Evolutionary conservation across 75 land plant species (phyloP).

Genomic region (Sequoia sempervirens): DNA sequence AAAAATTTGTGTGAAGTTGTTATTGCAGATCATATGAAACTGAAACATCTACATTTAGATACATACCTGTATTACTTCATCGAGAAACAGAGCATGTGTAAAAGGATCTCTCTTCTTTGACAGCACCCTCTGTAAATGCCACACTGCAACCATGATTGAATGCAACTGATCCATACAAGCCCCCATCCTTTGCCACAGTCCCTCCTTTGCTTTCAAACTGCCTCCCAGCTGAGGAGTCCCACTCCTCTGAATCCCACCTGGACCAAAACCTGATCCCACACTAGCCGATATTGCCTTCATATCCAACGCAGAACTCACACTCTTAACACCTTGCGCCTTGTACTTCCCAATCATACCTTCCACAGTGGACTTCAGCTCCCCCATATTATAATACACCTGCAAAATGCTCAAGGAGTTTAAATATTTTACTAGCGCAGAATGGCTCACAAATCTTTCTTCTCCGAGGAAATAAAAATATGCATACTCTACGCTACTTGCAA

Average conservation of each 20-base stretch:
- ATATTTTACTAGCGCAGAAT: background rate
- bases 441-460: background rate
- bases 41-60: background rate
- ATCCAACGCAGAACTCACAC: slow-evolving; percentile 70
- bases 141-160: slow-evolving; percentile 69
- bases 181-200: slow-evolving; percentile 87
- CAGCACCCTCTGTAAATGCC: slow-evolving; percentile 95
- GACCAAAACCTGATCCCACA: slow-evolving; percentile 28
- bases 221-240: slow-evolving; percentile 90
- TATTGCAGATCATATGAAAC: slow-evolving; percentile 10
- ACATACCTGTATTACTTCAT: slow-evolving; percentile 84
- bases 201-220: slow-evolving; percentile 75
- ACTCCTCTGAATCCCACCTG: slow-evolving; percentile 86
- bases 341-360: slow-evolving; percentile 70
- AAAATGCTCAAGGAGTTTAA: background rate
- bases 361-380: slow-evolving; percentile 73
- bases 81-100: slow-evolving; percentile 84
- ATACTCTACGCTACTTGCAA: background rate
- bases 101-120: slow-evolving; percentile 93
- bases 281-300: slow-evolving; percentile 88
- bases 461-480: background rate
- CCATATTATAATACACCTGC: slow-evolving; percentile 81
- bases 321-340: slow-evolving; percentile 57
- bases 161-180: slow-evolving; percentile 89
- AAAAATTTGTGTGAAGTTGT: background rate